phyloP scores from a whole-genome alignment of 2,329 filamentous ascomycete species.

The Oidium heveae region DNA sequence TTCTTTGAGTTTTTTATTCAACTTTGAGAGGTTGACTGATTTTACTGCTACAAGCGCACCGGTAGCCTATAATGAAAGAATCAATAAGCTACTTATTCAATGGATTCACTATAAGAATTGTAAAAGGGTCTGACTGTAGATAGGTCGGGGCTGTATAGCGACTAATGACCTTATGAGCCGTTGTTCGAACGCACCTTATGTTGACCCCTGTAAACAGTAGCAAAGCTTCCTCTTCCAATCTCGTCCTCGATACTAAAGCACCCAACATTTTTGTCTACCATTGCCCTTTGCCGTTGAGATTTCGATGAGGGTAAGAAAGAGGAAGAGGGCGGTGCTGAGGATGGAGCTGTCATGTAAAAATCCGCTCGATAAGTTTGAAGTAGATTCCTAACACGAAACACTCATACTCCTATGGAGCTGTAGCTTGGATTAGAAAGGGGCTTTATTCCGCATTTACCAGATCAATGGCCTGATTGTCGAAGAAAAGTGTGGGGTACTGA shows the following conservation, averaged over 20 bases:
- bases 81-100: constrained; percentile 5
- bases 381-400: constrained; percentile 1
- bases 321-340: constrained; percentile 16
- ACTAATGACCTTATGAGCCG: background rate
- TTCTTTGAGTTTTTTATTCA: constrained; percentile 90
- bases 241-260: constrained; percentile 56
- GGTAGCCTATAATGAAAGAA: constrained; percentile 30
- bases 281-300: constrained; percentile 16
- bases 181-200: constrained; percentile 36
- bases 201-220: constrained; percentile 71
- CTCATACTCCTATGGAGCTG: background rate
- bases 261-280: constrained; percentile 32
- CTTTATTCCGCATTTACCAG: background rate
- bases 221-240: constrained; percentile 95
- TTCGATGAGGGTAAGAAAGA: constrained; percentile 13
- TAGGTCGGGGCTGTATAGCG: background rate
- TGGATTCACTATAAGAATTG: background rate
- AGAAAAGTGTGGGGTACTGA: background rate
- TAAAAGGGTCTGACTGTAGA: background rate
- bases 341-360: background rate
- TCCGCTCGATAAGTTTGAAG: constrained; percentile 6
- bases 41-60: constrained; percentile 82
- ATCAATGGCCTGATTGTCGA: background rate
- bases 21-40: constrained; percentile 68
- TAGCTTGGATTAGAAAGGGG: background rate